phyloP scores from a whole-genome alignment of 2,329 filamentous ascomycete species.

The Ascochyta pisi region DNA sequence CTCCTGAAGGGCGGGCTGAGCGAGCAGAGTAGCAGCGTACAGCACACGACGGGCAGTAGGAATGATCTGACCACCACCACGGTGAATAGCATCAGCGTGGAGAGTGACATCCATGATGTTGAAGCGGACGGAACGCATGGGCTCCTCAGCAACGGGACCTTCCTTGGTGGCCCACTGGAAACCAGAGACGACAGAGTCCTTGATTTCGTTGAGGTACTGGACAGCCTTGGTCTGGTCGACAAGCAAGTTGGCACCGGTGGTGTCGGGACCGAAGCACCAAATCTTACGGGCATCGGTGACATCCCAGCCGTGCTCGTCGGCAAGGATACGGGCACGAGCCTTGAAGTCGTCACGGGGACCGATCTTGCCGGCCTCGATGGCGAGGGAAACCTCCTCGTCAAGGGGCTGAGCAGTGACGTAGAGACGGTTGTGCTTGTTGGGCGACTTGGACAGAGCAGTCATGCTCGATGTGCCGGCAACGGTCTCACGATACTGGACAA shows the following conservation, averaged over 20 bases:
- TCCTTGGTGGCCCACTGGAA: conserved; percentile 99
- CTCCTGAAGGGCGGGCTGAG: conserved; percentile 90
- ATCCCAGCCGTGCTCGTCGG: conserved; percentile 98
- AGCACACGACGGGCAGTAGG: conserved; percentile 97
- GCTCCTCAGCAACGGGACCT: conserved; percentile 97
- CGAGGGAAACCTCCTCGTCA: conserved; percentile 86
- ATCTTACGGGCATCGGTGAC: conserved; percentile 99
- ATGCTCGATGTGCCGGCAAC: conserved; percentile 86
- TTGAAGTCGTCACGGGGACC: conserved; percentile 98
- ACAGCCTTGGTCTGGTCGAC: conserved; percentile 99
- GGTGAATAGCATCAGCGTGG: conserved; percentile 99
- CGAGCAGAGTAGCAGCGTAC: conserved; percentile 90
- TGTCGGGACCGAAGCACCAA: conserved; percentile 99
- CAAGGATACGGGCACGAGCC: conserved; percentile 91
- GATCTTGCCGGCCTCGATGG: conserved; percentile 93
- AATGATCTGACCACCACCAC: conserved; percentile 99
- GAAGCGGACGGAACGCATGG: conserved; percentile 95
- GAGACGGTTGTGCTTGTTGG: conserved; percentile 99
- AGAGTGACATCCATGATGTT: conserved; percentile 99
- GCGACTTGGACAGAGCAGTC: conserved; percentile 97
- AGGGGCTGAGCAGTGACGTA: conserved; percentile 94
- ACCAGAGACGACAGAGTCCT: conserved; percentile 98
- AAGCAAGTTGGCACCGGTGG: conserved; percentile 95
- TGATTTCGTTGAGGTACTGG: conserved; percentile 99
- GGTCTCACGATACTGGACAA: conserved; percentile 98